Conservation (phyloP, 1,139 yeast species). For the Suhomyces anneliseae region DNA sequence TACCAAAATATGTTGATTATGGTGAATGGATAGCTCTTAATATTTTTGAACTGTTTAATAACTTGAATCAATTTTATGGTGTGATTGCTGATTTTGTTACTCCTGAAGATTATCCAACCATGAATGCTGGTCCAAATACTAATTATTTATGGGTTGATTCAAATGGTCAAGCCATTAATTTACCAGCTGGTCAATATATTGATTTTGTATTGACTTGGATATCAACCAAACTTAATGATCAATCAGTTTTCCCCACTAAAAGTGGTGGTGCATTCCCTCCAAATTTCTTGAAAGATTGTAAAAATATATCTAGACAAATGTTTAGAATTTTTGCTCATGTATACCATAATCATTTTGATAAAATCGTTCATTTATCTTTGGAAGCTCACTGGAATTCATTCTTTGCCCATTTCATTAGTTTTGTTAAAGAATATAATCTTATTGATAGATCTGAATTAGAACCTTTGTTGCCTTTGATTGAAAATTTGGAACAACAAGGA, state of each 20-base stretch:
- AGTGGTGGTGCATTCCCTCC: conserved; percentile 94
- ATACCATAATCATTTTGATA: conserved; percentile 92
- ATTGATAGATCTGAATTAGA: conserved; percentile 76
- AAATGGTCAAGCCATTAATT: conserved; percentile 70
- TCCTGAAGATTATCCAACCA: conserved; percentile 84
- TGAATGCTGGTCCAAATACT: conserved; percentile 94
- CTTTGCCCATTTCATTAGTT: conserved; percentile 92
- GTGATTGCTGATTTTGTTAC: conserved; percentile 86
- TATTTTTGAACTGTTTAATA: conserved; percentile 84
- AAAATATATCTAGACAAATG: conserved; percentile 87
- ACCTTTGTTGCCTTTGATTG: conserved; percentile 77
- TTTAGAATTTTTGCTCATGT: conserved; percentile 96
- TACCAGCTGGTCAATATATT: conserved; percentile 92
- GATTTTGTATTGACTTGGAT: conserved; percentile 93
- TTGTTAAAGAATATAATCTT: conserved; percentile 78
- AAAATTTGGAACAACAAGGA: conserved; percentile 80
- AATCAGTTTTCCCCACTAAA: conserved; percentile 86
- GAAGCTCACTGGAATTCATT: conserved; percentile 99
- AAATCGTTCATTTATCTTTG: conserved; percentile 79
- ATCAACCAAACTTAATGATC: conserved; percentile 82
- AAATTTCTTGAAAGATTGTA: conserved; percentile 76
- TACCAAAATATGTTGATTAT: conserved; percentile 90
- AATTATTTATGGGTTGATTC: conserved; percentile 92
- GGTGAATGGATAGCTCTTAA: conserved; percentile 97
- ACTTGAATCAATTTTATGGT: conserved; percentile 83